Evolutionary conservation across 2,329 filamentous ascomycete species (phyloP).

Genomic region (Capronia epimyces): DNA sequence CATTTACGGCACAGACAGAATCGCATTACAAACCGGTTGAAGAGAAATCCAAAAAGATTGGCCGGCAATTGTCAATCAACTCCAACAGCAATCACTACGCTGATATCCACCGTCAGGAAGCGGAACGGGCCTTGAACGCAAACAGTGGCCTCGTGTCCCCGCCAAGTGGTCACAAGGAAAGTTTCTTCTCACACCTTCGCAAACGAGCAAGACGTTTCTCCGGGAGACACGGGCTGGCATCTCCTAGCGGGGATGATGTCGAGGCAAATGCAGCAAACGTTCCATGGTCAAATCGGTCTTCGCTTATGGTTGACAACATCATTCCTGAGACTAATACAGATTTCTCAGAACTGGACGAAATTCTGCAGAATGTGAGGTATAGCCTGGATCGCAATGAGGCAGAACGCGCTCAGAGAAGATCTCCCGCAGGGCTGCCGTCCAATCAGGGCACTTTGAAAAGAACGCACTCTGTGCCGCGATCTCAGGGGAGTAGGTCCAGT

Average conservation of each 20-base stretch:
- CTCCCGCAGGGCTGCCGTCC: constrained; percentile 11
- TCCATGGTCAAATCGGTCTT: constrained; percentile 83
- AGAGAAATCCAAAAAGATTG: constrained; percentile 81
- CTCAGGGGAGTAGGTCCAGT: constrained; percentile 22
- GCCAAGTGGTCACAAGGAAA: constrained; percentile 76
- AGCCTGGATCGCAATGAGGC: constrained; percentile 44
- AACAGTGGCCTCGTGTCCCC: constrained; percentile 70
- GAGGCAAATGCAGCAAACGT: constrained; percentile 90
- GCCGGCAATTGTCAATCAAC: constrained; percentile 84
- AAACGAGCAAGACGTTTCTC: constrained; percentile 91
- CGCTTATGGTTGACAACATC: constrained; percentile 64
- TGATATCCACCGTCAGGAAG: constrained; percentile 82
- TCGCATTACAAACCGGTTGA: constrained; percentile 43
- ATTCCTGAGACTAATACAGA: constrained; percentile 42
- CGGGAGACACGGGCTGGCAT: constrained; percentile 78
- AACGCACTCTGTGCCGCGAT: constrained; percentile 26
- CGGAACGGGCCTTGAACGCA: constrained; percentile 83
- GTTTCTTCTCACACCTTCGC: constrained; percentile 94
- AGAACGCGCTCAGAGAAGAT: constrained; percentile 7
- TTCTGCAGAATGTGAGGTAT: constrained; percentile 56
- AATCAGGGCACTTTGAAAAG: constrained; percentile 26
- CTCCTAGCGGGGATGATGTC: constrained; percentile 75
- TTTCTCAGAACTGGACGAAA: constrained; percentile 57
- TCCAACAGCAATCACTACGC: constrained; percentile 91
- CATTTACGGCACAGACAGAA: constrained; percentile 49